Evolutionary conservation across 2,329 filamentous ascomycete genomes (phyloP), one percentile per base, ranked within the genome.

Genomic region (Fonsecaea monophora): DNA sequence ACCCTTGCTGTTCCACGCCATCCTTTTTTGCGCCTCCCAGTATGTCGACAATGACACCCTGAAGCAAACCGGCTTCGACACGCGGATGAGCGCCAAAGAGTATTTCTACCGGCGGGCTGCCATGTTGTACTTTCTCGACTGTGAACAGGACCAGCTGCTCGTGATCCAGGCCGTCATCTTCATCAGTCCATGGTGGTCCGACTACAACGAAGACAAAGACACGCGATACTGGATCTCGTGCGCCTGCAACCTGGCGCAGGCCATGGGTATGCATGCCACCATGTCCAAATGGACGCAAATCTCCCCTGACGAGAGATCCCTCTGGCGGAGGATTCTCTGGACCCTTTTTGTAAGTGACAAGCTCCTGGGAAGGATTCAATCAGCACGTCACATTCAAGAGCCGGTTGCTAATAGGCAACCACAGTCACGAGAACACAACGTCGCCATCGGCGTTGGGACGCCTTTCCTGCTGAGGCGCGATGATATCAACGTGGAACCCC

Each of bases 201-300:
- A 57, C 54, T 57, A 32, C 30, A 21, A 15, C 54, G 54, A 57
- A 34, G 54, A 57, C 15, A 57, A 57, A 57, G 54, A 57, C 13
- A 57, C 54, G 13, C 21, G 54, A 9, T 57, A 57, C 18, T 57
- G 54, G 54, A 57, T 57, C 4, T n/a, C 21, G 9, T 57, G 54
- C 37, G 54, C 34, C 30, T 57, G 54, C 35, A 57, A 57, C 15
- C 9, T 57, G 30, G 54, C 54, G 4, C 34, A 57, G 7, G 13
- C 54, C 13, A 57, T 57, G 54, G 54, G 54, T 37, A 25, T 57
- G 25, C 54, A 57, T 9, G 37, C 25, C 15, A 34, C 21, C 10
- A 32, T 57, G 15, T 38, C 54, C 25, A 30, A 30, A 21, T 34
- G 30, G 6, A n/a, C 15, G 21, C 35, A 57, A 21, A 15, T 57